These are phyloP conservation scores for Pontederia crassipes DNA, from an alignment of 176 grass and related monocot species.

Conservation along the genomic window DNA sequence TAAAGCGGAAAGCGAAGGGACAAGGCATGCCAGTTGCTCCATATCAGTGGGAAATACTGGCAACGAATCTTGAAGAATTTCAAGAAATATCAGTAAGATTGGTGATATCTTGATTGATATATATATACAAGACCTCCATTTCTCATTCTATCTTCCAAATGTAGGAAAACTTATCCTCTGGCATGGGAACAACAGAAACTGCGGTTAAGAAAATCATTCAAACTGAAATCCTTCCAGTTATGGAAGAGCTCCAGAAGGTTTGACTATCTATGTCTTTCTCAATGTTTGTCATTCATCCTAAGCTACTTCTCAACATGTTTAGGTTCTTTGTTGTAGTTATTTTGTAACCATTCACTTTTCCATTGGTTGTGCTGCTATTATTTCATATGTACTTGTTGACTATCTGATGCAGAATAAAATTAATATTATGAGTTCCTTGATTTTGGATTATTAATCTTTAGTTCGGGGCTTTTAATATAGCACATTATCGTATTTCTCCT, in stretches of 20 bases:
- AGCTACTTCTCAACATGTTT: neutral
- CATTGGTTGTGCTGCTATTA: slow-evolving; percentile 2
- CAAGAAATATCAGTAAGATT: slow-evolving; percentile 61
- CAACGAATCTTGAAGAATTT: slow-evolving; percentile 76
- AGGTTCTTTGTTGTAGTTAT: neutral
- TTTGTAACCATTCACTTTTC: neutral
- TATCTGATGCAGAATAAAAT: too few relatives aligned
- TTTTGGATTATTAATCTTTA: too few relatives aligned
- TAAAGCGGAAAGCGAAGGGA: slow-evolving; percentile 44
- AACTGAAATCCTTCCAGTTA: slow-evolving; percentile 43
- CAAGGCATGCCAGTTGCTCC: slow-evolving; percentile 40
- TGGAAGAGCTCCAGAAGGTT: slow-evolving; percentile 74
- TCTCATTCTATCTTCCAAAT: slow-evolving; percentile 8
- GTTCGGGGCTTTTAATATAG: too few relatives aligned
- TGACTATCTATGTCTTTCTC: neutral
- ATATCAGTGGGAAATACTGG: slow-evolving; percentile 66
- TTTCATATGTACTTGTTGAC: neutral
- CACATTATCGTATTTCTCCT: too few relatives aligned
- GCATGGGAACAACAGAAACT: slow-evolving; percentile 39
- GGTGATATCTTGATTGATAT: slow-evolving; percentile 4
- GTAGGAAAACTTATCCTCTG: slow-evolving; percentile 64
- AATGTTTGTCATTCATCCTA: slow-evolving; percentile 1
- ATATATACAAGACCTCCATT: slow-evolving; percentile 6
- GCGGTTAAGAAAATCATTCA: slow-evolving; percentile 41
- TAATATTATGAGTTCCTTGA: too few relatives aligned